Conservation (phyloP, 2,329 filamentous ascomycete genomes). For the Metarhizium album region DNA sequence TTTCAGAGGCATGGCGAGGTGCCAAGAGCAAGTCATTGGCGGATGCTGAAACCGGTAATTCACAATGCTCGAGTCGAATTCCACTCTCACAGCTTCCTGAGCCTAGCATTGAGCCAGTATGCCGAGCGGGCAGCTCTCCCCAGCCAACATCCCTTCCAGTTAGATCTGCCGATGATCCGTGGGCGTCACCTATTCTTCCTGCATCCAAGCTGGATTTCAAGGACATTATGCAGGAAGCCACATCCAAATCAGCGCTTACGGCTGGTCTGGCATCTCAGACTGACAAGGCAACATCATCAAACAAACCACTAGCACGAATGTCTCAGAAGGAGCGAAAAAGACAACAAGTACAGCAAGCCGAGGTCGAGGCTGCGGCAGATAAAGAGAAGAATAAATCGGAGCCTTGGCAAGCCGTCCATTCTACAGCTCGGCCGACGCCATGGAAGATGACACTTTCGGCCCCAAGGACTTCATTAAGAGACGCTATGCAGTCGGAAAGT, state of each 20-base stretch:
- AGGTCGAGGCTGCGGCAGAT: conserved; percentile 29
- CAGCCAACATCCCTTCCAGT: not conserved
- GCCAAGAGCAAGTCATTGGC: conserved; percentile 4
- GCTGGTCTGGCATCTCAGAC: conserved; percentile 42
- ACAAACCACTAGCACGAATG: conserved; percentile 46
- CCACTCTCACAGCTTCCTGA: not conserved
- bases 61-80: not conserved
- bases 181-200: conserved; percentile 39
- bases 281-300: conserved; percentile 24
- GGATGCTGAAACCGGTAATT: not conserved
- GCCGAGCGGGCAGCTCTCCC: not conserved
- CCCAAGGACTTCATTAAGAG: conserved; percentile 39
- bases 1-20: conserved; percentile 20
- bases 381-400: conserved; percentile 20
- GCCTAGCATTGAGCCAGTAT: not conserved
- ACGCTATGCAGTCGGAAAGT: conserved; percentile 29
- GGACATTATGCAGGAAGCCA: conserved; percentile 60
- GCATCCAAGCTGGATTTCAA: conserved; percentile 61
- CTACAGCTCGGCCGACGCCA: conserved; percentile 37
- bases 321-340: conserved; percentile 91
- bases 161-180: conserved; percentile 30
- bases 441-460: conserved; percentile 53
- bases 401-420: conserved; percentile 33
- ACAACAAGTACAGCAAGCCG: conserved; percentile 57
- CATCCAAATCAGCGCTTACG: conserved; percentile 41